Conservation (phyloP, 140 eudicot species). For the Oenanthe javanica region DNA sequence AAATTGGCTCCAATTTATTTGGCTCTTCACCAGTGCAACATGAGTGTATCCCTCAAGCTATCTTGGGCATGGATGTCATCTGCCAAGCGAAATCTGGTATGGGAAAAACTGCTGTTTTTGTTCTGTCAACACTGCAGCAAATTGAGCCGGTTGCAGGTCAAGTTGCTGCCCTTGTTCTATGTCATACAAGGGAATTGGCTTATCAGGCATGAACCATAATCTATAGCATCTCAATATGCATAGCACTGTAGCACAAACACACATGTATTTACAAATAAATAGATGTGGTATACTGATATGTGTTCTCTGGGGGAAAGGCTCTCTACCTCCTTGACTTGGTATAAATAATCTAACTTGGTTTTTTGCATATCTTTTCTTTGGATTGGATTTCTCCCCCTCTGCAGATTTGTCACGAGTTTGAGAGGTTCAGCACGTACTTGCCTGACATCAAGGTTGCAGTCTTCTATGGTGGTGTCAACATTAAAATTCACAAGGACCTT, state of each 20-base stretch:
- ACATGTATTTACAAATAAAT: neutral
- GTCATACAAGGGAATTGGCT: conserved; percentile 94
- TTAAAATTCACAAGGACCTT: no score
- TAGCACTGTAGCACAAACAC: neutral
- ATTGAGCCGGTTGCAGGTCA: conserved; percentile 95
- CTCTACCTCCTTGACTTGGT: neutral
- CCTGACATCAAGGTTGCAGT: no score
- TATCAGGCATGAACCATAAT: conserved; percentile 49
- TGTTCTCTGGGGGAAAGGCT: neutral
- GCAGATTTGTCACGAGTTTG: neutral
- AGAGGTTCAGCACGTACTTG: no score
- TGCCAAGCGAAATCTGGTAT: conserved; percentile 97
- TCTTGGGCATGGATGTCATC: conserved; percentile 92
- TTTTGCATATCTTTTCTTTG: neutral
- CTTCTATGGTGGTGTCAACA: no score
- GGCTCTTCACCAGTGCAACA: conserved; percentile 94
- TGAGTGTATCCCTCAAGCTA: conserved; percentile 92
- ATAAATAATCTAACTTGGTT: neutral
- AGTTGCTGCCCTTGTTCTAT: conserved; percentile 89
- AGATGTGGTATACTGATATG: neutral
- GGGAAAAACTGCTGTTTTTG: conserved; percentile 95
- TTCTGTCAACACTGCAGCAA: conserved; percentile 82
- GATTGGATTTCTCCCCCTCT: conserved; percentile 7
- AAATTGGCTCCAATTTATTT: conserved; percentile 62
- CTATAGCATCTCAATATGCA: neutral